Conservation (phyloP, 805 yeast species). For the Myxozyma geophila region DNA sequence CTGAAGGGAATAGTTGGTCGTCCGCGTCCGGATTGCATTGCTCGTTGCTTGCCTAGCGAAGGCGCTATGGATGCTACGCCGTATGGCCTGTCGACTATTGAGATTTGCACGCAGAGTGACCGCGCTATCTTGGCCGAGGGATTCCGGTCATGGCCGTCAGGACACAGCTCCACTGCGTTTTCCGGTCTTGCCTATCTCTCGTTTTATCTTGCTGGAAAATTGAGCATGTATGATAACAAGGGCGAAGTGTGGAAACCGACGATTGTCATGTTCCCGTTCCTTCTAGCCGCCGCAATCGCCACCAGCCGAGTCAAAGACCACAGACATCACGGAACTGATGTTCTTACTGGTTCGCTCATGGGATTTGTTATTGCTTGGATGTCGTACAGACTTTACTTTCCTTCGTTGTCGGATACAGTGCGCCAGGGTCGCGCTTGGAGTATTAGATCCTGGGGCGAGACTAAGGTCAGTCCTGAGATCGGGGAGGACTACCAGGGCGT, state of each 20-base stretch:
- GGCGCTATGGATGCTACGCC: slow-evolving; percentile 54
- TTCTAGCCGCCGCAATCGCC: slow-evolving; percentile 79
- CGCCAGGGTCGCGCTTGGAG: slow-evolving; percentile 33
- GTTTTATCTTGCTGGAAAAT: slow-evolving; percentile 56
- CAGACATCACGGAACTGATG: slow-evolving; percentile 90
- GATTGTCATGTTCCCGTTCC: slow-evolving; percentile 42
- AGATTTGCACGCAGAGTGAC: slow-evolving; percentile 46
- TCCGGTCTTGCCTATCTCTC: slow-evolving; percentile 54
- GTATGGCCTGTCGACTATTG: slow-evolving; percentile 41
- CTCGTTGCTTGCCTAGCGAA: slow-evolving; percentile 72
- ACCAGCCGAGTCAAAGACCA: slow-evolving; percentile 87
- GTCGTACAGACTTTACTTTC: slow-evolving; percentile 61
- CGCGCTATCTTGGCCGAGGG: slow-evolving; percentile 52
- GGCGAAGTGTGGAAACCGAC: slow-evolving; percentile 40
- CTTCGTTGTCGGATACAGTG: slow-evolving; percentile 44
- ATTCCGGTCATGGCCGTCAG: slow-evolving; percentile 61
- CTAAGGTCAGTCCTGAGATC: slow-evolving; percentile 13
- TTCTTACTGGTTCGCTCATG: slow-evolving; percentile 68
- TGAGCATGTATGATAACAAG: slow-evolving; percentile 48
- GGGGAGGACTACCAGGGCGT: not conserved
- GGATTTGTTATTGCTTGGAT: slow-evolving; percentile 67
- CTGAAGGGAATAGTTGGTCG: slow-evolving; percentile 86
- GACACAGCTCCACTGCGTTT: slow-evolving; percentile 60
- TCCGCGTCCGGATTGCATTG: slow-evolving; percentile 88
- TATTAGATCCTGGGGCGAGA: slow-evolving; percentile 31